Evolutionary conservation across 2,329 filamentous ascomycete genomes (phyloP).

Genomic region (Madurella mycetomatis): DNA sequence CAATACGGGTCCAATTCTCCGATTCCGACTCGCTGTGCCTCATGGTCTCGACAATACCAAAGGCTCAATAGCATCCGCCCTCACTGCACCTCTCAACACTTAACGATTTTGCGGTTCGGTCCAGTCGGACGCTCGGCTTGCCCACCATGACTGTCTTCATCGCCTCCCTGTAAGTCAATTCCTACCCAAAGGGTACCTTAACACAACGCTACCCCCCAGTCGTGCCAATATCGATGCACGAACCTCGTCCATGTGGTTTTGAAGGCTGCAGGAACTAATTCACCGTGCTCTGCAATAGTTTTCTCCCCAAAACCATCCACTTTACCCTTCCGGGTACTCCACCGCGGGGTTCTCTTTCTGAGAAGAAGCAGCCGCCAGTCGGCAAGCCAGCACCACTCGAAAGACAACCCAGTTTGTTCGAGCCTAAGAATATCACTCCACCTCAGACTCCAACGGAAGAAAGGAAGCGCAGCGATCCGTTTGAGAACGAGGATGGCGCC

Average conservation of each 20-base stretch:
- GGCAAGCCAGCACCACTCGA: slow-evolving; percentile 25
- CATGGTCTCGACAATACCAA: slow-evolving; percentile 10
- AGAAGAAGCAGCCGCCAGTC: slow-evolving; percentile 24
- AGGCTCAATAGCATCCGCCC: slow-evolving; percentile 10
- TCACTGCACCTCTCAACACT: background rate
- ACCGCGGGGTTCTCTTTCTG: slow-evolving; percentile 34
- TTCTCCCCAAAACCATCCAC: slow-evolving; percentile 87
- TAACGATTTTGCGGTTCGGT: background rate
- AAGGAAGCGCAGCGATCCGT: slow-evolving; percentile 42
- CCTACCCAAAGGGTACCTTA: background rate
- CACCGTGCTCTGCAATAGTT: slow-evolving; percentile 50
- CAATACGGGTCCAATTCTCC: background rate
- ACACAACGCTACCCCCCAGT: background rate
- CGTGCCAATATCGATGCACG: background rate
- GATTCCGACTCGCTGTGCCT: too few species aligned
- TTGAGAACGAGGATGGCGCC: slow-evolving; percentile 54
- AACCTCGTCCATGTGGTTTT: background rate
- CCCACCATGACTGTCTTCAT: slow-evolving; percentile 49
- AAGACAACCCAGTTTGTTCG: slow-evolving; percentile 51
- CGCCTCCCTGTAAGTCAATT: slow-evolving; percentile 36
- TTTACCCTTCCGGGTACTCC: slow-evolving; percentile 65
- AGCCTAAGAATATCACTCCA: slow-evolving; percentile 43
- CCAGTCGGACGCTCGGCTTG: background rate
- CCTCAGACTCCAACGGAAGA: slow-evolving; percentile 54
- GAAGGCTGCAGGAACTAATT: background rate